Conservation (phyloP, 192 early-diverging fungal species). For the Cladochytrium replicatum region DNA sequence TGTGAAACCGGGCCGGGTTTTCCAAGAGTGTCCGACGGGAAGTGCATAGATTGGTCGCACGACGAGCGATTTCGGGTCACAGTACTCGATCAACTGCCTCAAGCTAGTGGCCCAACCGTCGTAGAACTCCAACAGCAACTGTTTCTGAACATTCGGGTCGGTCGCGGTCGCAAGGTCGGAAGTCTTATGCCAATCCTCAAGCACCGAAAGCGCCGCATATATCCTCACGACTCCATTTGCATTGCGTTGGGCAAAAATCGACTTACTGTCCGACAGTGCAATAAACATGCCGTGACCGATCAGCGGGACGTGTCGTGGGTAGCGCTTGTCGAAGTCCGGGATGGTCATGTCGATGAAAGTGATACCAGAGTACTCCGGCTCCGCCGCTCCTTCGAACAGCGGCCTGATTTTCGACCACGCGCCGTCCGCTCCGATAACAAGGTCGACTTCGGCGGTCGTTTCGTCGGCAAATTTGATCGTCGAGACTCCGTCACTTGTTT, state of each 20-base stretch:
- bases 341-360: constrained; percentile 29
- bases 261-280: constrained; percentile 19
- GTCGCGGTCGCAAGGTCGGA: too few relatives aligned
- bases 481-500: constrained; percentile 7
- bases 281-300: constrained; percentile 28
- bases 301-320: constrained; percentile 13
- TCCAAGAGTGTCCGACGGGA: constrained; percentile 19
- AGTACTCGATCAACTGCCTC: too few relatives aligned
- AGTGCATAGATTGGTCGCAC: constrained; percentile 22
- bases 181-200: constrained; percentile 15
- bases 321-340: constrained; percentile 16
- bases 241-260: constrained; percentile 25
- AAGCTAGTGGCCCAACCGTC: too few relatives aligned
- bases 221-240: constrained; percentile 16
- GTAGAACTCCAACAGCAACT: too few relatives aligned
- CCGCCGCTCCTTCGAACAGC: constrained; percentile 14
- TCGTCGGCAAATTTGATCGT: neutral
- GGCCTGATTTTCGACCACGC: constrained; percentile 41
- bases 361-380: constrained; percentile 34
- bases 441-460: constrained; percentile 9
- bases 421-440: constrained; percentile 46
- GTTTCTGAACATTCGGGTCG: too few relatives aligned
- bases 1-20: constrained; percentile 16
- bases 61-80: too few relatives aligned
- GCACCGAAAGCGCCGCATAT: constrained; percentile 22